These are phyloP conservation scores for Russula dissimulans DNA, from an alignment of 768 basidiomycete genomes.

Conservation along the genomic window DNA sequence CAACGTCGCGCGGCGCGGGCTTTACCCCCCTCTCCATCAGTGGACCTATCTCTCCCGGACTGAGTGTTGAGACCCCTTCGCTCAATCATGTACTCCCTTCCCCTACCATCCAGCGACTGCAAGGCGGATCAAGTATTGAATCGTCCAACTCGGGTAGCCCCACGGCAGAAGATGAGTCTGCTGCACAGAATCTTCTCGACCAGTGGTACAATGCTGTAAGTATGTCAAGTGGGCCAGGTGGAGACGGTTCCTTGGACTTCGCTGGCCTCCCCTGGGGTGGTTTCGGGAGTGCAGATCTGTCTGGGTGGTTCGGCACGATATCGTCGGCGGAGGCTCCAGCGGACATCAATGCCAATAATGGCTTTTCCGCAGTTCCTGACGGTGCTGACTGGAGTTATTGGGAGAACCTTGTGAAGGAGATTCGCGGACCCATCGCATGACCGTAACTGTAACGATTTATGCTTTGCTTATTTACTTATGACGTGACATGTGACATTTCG, in stretches of 20 bases:
- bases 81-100: slow-evolving; percentile 31
- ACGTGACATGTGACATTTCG: not conserved
- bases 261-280: slow-evolving; percentile 21
- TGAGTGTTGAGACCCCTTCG: slow-evolving; percentile 25
- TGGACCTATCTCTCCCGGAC: slow-evolving; percentile 15
- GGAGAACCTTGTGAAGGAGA: slow-evolving; percentile 21
- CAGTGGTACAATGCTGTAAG: slow-evolving; percentile 81
- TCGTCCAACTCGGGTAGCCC: slow-evolving; percentile 65
- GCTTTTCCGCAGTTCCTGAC: slow-evolving; percentile 6
- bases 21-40: slow-evolving; percentile 8
- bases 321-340: not conserved
- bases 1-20: slow-evolving; percentile 23
- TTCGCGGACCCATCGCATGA: slow-evolving; percentile 14
- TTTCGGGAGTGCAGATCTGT: slow-evolving; percentile 17
- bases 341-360: not conserved
- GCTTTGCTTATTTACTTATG: not conserved
- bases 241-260: slow-evolving; percentile 30
- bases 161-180: slow-evolving; percentile 54
- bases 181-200: slow-evolving; percentile 71
- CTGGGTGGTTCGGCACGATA: slow-evolving; percentile 19
- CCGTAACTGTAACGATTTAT: not conserved
- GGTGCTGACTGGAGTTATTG: slow-evolving; percentile 19
- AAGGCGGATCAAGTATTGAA: slow-evolving; percentile 44
- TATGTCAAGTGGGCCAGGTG: slow-evolving; percentile 28
- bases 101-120: slow-evolving; percentile 55